Evolutionary conservation across 2,329 filamentous ascomycete species (phyloP).

Genomic region (Neoscytalidium dimidiatum): DNA sequence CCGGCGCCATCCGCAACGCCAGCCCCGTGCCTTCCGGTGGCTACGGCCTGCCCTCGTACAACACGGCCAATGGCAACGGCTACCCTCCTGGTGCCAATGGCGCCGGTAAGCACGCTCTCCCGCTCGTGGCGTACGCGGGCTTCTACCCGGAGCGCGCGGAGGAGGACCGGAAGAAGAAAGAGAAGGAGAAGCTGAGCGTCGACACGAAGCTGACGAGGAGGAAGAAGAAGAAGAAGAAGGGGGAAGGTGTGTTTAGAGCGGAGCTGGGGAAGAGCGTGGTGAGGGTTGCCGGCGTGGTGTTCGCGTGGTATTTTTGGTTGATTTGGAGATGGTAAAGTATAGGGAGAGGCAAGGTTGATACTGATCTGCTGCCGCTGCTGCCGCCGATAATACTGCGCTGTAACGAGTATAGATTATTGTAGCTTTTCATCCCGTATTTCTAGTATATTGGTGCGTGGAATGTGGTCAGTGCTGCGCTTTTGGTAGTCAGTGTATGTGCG

Average conservation of each 20-base stretch:
- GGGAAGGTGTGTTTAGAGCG: slow-evolving; percentile 50
- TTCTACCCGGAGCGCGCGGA: slow-evolving; percentile 34
- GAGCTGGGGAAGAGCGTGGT: slow-evolving; percentile 66
- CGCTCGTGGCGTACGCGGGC: slow-evolving; percentile 45
- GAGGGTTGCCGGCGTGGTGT: slow-evolving; percentile 64
- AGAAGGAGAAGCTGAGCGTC: slow-evolving; percentile 28
- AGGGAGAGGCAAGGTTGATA: not conserved
- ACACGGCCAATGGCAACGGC: not conserved
- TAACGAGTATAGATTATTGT: not conserved
- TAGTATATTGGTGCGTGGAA: not conserved
- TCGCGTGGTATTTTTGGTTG: slow-evolving; percentile 67
- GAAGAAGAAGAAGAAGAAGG: slow-evolving; percentile 34
- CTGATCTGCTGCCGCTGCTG: not conserved
- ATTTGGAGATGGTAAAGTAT: slow-evolving; percentile 45
- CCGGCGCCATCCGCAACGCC: slow-evolving; percentile 39
- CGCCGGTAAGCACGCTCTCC: slow-evolving; percentile 23
- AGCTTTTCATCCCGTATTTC: not conserved
- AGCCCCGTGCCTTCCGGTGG: slow-evolving; percentile 32
- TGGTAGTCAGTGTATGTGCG: not conserved
- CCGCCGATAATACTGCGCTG: not conserved
- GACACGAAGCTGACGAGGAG: slow-evolving; percentile 26
- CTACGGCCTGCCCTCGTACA: slow-evolving; percentile 30
- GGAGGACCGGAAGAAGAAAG: slow-evolving; percentile 34
- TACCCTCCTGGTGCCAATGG: slow-evolving; percentile 25
- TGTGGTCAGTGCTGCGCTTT: too few relatives aligned